A percentile compares a stretch with the other conserved stretches of the same genome.
These are phyloP conservation scores for Hyphodiscus hymeniophilus DNA, from an alignment of 495 filamentous ascomycete genomes.

Conservation along the genomic window DNA sequence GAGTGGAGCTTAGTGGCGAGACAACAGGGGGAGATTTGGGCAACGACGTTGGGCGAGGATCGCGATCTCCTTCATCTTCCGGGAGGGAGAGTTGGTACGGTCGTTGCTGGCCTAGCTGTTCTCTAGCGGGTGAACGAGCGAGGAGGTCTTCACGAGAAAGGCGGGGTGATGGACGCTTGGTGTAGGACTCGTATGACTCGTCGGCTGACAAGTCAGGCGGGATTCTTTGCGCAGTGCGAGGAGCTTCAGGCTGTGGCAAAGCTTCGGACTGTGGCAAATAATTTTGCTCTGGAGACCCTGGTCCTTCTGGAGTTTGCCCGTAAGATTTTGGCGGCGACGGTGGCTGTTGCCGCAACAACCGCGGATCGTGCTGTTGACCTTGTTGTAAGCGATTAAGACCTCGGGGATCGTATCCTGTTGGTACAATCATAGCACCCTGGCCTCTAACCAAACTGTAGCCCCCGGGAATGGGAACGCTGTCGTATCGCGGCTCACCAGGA, in stretches of 20 bases:
- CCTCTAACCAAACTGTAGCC: conserved; percentile 20
- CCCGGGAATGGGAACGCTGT: conserved; percentile 20
- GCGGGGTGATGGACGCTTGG: background rate
- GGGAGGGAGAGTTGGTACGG: conserved; percentile 23
- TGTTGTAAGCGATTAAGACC: conserved; percentile 14
- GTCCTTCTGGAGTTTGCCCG: too few species aligned
- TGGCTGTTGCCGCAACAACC: background rate
- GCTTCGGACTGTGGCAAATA: background rate
- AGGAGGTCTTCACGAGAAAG: conserved; percentile 18
- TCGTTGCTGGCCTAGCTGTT: conserved; percentile 16
- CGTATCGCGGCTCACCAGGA: conserved; percentile 15
- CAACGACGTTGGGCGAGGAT: conserved; percentile 4
- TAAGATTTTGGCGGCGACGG: too few species aligned
- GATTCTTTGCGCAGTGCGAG: background rate
- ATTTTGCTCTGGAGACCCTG: too few species aligned
- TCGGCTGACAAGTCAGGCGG: conserved; percentile 1
- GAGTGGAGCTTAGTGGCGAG: background rate
- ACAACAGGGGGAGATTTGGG: conserved; percentile 6
- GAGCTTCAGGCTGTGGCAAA: background rate
- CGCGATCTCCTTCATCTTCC: conserved; percentile 9
- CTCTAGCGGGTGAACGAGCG: conserved; percentile 20
- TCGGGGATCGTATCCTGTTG: conserved; percentile 20
- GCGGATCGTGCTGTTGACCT: conserved; percentile 5
- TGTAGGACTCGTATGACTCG: conserved; percentile 6
- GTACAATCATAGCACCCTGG: conserved; percentile 13